Base-by-base conservation (phyloP, 2,329 filamentous ascomycete genomes). In the Aspergillus flavus region DNA sequence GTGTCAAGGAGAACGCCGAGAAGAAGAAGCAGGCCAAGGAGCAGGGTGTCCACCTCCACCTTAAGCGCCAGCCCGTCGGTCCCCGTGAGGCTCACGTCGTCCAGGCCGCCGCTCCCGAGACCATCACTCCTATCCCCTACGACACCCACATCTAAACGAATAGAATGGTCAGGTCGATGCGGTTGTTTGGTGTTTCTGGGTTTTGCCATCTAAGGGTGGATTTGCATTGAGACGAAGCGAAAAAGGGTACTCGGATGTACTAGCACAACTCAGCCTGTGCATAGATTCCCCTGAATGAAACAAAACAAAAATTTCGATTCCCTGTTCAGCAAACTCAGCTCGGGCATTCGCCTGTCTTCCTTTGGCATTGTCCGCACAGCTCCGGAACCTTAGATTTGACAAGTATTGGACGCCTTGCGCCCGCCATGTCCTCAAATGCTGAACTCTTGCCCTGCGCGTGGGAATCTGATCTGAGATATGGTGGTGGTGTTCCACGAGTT, bases 1-100 rank as follows among this genome's bases (percentile, higher is more conserved):
- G 94, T 79, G 94, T 99, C 83, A 98, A 98, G 92, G 85, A 88
- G 80, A 98, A 98, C 86, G 93, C 94, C 78, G 89, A 88, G 80
- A 90, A 93, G 84, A 95, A 94, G 89, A 90, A 90, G 83, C 86
- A 96, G 87, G 93, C 94, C 79, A 96, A 97, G 90, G 87, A 88
- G 76, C 89, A 93, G 78, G 95, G 95, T 78, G 87, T 87, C 81
- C 88, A 90, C 80, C 87, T 97, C 76, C 89, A 94, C 85, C 87
- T 99, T 81, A 99, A 99, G 93, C 89, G 95, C 83, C 90, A 91
- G 81, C 90, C 95, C 71, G 84, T 83, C 74, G 86, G 86, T 80
- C 95, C 95, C 81, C 88, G 95, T 73, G 89, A 91, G 72, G 89
- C 91, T 71, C 87, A 88, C 81, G 93, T 89, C 70, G 88, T 98